Conservation (phyloP, 176 grass and related monocot genomes). For the Aegilops sharonensis region DNA sequence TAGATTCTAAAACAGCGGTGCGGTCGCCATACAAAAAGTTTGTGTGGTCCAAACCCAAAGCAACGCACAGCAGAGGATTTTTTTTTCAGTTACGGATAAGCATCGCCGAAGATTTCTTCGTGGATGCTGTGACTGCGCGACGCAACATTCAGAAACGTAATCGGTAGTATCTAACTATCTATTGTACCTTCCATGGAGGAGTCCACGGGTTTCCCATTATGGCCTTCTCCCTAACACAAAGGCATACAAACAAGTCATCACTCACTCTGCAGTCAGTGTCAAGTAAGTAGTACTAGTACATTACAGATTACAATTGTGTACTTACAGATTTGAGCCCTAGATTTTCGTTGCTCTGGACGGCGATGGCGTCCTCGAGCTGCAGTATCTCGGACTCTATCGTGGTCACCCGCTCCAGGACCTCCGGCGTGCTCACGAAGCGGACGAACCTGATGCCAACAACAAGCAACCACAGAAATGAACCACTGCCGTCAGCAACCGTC, state of each 20-base stretch:
- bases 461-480: constrained; percentile 34
- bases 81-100: neutral
- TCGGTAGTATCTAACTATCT: neutral
- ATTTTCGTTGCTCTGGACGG: constrained; percentile 59
- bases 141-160: neutral
- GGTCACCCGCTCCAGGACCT: constrained; percentile 83
- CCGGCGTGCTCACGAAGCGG: constrained; percentile 93
- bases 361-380: constrained; percentile 83
- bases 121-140: neutral
- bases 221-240: constrained; percentile 56
- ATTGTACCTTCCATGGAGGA: constrained; percentile 49
- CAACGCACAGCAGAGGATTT: neutral
- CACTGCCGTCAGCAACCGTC: neutral
- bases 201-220: constrained; percentile 53
- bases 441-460: constrained; percentile 65
- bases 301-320: neutral
- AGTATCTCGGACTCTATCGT: constrained; percentile 91
- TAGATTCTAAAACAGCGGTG: constrained; percentile 19
- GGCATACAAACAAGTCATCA: constrained; percentile 7
- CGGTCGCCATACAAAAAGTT: neutral
- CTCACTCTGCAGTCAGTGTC: neutral
- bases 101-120: neutral
- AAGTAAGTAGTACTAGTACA: neutral
- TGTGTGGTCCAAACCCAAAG: neutral
- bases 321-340: constrained; percentile 57